Conservation (phyloP, 1,284 basidiomycete species). For the Fistulina hepatica region DNA sequence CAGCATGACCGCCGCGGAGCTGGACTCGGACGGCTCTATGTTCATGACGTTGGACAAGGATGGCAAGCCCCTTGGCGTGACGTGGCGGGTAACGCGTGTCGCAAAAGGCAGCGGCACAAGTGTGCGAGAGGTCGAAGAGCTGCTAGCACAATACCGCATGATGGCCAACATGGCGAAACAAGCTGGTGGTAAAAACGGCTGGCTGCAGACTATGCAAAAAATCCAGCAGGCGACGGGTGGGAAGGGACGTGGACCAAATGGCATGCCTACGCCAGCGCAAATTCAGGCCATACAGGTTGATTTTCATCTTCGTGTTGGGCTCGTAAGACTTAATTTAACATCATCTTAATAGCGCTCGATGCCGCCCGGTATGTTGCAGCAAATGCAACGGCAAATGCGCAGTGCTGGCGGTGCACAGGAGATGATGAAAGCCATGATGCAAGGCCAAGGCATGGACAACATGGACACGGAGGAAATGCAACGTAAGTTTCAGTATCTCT, state of each 20-base stretch:
- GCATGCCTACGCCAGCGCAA: constrained; percentile 85
- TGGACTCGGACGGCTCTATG: constrained; percentile 90
- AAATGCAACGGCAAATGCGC: constrained; percentile 75
- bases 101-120: constrained; percentile 93
- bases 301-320: constrained; percentile 9
- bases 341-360: constrained; percentile 71
- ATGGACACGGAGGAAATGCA: constrained; percentile 83
- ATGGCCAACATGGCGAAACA: constrained; percentile 97
- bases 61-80: constrained; percentile 72
- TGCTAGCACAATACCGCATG: constrained; percentile 92
- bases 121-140: constrained; percentile 93
- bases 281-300: constrained; percentile 84
- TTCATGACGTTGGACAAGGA: constrained; percentile 81
- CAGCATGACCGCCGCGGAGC: constrained; percentile 88
- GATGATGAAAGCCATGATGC: constrained; percentile 96
- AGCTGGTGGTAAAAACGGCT: constrained; percentile 93
- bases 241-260: constrained; percentile 72
- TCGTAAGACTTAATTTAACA: constrained; percentile 9
- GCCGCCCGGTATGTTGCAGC: constrained; percentile 82
- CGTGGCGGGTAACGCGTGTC: constrained; percentile 81
- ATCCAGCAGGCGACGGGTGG: constrained; percentile 81
- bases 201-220: constrained; percentile 83
- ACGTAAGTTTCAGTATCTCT: constrained; percentile 34
- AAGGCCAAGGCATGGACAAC: constrained; percentile 74
- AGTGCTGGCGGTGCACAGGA: constrained; percentile 84